phyloP scores from a whole-genome alignment of 2,329 filamentous ascomycete species.

The Tolypocladium amazonense region DNA sequence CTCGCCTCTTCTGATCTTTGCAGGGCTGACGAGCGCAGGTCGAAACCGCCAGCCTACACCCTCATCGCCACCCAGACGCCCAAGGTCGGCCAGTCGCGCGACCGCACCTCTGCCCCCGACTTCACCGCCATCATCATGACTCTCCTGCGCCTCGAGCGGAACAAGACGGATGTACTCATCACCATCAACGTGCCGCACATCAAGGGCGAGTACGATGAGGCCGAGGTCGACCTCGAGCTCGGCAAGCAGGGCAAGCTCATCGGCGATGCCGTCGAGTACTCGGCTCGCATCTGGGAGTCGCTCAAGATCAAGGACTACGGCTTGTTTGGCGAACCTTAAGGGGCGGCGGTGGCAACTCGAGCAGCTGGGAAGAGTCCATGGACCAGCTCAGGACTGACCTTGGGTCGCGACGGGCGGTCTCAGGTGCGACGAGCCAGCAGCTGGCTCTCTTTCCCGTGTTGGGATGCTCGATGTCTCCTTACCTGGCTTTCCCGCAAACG shows the following conservation, averaged over 20 bases:
- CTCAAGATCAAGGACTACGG: constrained; percentile 75
- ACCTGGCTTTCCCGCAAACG: not conserved
- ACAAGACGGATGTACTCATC: constrained; percentile 72
- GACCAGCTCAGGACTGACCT: not conserved
- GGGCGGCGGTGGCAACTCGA: not conserved
- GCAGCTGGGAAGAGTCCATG: not conserved
- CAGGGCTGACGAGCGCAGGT: constrained; percentile 8
- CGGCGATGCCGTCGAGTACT: constrained; percentile 58
- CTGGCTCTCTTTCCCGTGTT: no score
- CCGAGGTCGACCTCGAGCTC: constrained; percentile 57
- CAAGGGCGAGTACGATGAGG: constrained; percentile 60
- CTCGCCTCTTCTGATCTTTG: constrained; percentile 10
- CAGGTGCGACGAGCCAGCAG: not conserved
- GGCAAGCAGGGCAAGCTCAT: constrained; percentile 58
- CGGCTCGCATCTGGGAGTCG: constrained; percentile 55
- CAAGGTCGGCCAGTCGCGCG: constrained; percentile 21
- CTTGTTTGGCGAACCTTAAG: constrained; percentile 44
- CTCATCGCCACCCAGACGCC: constrained; percentile 56
- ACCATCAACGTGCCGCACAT: constrained; percentile 84
- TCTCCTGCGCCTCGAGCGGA: constrained; percentile 62
- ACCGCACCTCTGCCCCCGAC: constrained; percentile 33
- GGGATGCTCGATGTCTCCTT: no score
- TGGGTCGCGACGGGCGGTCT: not conserved
- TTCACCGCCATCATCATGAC: constrained; percentile 71
- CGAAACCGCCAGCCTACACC: constrained; percentile 51